These are phyloP conservation scores for Tulasnella sp. DNA, from an alignment of 768 basidiomycete genomes.

Conservation along the genomic window DNA sequence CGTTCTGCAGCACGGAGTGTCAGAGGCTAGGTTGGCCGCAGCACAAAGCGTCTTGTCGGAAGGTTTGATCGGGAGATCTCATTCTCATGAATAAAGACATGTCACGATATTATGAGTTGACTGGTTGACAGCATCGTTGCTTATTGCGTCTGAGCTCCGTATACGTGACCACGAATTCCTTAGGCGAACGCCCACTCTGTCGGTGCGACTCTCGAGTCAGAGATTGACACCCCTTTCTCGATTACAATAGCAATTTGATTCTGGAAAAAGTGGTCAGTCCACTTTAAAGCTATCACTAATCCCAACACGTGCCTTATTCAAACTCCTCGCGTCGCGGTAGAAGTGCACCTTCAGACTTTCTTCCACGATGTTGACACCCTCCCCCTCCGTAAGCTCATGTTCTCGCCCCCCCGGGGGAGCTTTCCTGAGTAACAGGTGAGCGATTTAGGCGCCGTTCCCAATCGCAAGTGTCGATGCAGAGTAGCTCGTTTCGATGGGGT, in stretches of 20 bases:
- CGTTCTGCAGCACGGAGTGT: background rate
- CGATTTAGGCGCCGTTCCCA: constrained; percentile 89
- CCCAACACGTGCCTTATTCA: constrained; percentile 80
- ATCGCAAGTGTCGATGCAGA: constrained; percentile 89
- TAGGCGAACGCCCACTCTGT: constrained; percentile 94
- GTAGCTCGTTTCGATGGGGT: constrained; percentile 95
- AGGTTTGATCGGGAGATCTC: background rate
- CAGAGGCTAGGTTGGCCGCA: background rate
- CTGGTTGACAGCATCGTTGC: background rate
- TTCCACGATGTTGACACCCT: constrained; percentile 73
- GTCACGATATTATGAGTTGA: background rate
- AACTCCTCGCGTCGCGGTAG: constrained; percentile 92
- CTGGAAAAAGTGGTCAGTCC: constrained; percentile 42
- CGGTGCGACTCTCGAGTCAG: constrained; percentile 67
- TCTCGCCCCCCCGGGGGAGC: constrained; percentile 84
- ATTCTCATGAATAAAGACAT: background rate
- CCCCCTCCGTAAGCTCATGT: constrained; percentile 66
- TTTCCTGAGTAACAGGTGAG: constrained; percentile 84
- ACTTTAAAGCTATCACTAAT: background rate
- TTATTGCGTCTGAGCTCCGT: constrained; percentile 88
- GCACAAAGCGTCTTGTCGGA: background rate
- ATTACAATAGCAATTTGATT: constrained; percentile 94
- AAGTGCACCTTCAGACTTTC: constrained; percentile 89
- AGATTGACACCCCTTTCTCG: constrained; percentile 67
- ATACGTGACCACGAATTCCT: constrained; percentile 81